Base-by-base conservation (phyloP, 345 rosid species). In the Aquilaria malaccensis region DNA sequence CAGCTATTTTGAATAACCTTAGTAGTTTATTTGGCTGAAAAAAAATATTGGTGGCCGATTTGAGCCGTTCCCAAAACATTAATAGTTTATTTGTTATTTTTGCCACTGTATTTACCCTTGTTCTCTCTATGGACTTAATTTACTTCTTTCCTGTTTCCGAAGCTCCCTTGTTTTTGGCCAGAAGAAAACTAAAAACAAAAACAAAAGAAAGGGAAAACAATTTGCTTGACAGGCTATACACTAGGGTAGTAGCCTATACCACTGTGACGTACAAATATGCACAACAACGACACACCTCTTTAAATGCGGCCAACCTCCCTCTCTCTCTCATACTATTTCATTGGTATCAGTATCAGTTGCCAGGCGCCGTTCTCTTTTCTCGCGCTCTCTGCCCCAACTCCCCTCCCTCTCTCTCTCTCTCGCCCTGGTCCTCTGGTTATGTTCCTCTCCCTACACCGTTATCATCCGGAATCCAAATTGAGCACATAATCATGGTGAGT, bases 341-440 rank as follows among this genome's bases (percentile, higher is more conserved):
- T 76, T 65, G 86, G 79, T 72, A 74, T 71, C 80, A 72, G 74
- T 74, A 63, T 66, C 72, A 62, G 77, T 70, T 64, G 70, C 81
- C 88, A 76, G 86, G 88, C 88, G 91, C 85, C 85, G 82, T 52
- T 73, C 79, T 48, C 76, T 61, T 64, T 75, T 67, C 64, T 58
- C 45, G 13, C 76, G 50, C 76, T 67, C 71, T 45, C 57, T 51
- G 43, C 43, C 7, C 7, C 22, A 22, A 22, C 22, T 22, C 22
- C 22, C 22, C 22, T 1, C 22, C 63, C 46, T 37, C 54, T 58
- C 66, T 70, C 65, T 75, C 69, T 70, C 67, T 56, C 67, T 22
- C 22, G 22, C 22, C 22, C 22, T 22, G 22, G 22, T 22, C 22
- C 22, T 22, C 64, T 62, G 48, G 43, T 37, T 53, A 37, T 66